Conservation (phyloP, 768 basidiomycete species). For the Lanmaoa rubissima region DNA sequence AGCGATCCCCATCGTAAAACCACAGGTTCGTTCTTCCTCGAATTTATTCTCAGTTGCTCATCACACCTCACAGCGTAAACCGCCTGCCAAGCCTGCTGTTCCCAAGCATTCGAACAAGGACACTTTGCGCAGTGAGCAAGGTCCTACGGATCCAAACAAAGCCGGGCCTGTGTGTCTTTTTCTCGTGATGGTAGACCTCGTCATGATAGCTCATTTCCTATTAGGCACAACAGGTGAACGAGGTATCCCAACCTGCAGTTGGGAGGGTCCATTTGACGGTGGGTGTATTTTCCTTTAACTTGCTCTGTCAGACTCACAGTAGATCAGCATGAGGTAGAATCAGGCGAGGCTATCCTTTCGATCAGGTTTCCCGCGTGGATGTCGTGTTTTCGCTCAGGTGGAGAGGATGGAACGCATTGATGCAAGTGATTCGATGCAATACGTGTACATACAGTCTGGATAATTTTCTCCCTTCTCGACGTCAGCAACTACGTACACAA, state of each 20-base stretch:
- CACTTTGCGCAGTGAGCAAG: neutral
- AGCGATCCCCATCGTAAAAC: neutral
- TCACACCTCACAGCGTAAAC: neutral
- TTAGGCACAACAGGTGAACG: neutral
- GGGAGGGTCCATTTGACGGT: neutral
- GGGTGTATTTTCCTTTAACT: neutral
- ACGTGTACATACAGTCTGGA: neutral
- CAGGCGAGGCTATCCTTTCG: neutral
- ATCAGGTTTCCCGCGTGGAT: neutral
- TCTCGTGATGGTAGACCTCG: neutral
- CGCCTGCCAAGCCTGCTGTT: neutral
- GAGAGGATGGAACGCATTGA: neutral
- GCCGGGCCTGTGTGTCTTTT: neutral
- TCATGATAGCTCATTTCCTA: neutral
- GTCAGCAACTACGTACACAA: slow-evolving; percentile 15
- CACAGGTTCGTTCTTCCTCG: neutral
- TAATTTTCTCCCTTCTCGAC: neutral
- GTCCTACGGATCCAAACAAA: neutral
- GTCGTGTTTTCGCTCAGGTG: neutral
- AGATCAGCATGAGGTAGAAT: neutral
- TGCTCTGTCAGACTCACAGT: neutral
- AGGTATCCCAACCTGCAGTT: neutral
- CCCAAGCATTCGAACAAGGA: neutral
- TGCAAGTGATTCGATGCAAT: too few relatives aligned
- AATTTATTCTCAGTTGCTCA: neutral